Evolutionary conservation across 1,284 basidiomycete genomes (phyloP), one percentile per base, ranked within the genome.

Genomic region (Porogramme epimiltina): DNA sequence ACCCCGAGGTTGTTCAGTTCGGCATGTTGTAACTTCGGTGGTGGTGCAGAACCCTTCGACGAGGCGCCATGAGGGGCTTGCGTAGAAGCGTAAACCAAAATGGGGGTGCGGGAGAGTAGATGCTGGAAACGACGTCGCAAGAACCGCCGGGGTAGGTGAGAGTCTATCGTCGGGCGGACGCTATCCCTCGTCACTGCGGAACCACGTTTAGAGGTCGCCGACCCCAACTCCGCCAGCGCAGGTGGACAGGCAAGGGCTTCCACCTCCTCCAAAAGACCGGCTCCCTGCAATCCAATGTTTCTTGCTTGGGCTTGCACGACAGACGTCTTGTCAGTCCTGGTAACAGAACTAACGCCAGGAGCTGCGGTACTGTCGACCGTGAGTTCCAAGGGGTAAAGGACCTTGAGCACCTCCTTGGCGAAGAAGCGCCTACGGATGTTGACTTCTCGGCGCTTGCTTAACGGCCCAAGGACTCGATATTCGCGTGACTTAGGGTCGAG

Each of bases 401-500:
- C 65, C 61, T 82, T 85, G 59, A 73, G 78, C 57, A 72, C 72
- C 62, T 89, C 81, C 4, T 56, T 53, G 11, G 66, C 72, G 67
- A 84, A 91, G 62, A 76, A 89, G 18, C 83, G 77, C 80, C 84
- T 80, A n/a, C 80, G 80, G 45, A 84, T 76, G 65, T 93, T 92
- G 37, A 82, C 76, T 63, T 89, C 80, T 36, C 89, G 79, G 31
- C 89, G 80, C 64, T 81, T 87, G 68, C 84, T 87, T 37, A 90
- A 70, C 16, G 77, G 78, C 2, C 89, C 89, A 28, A 87, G 70
- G 1, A 86, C 61, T 16, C 70, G 66, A 1, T 84, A 82, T 50
- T 87, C 83, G 56, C 81, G 75, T 4, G 86, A 85, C 2, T 66
- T 54, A 6, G 81, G 79, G 55, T 86, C 69, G 28, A 82, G 82